phyloP scores from a whole-genome alignment of 768 basidiomycete species.

The Tylopilus vinaceipallidus region DNA sequence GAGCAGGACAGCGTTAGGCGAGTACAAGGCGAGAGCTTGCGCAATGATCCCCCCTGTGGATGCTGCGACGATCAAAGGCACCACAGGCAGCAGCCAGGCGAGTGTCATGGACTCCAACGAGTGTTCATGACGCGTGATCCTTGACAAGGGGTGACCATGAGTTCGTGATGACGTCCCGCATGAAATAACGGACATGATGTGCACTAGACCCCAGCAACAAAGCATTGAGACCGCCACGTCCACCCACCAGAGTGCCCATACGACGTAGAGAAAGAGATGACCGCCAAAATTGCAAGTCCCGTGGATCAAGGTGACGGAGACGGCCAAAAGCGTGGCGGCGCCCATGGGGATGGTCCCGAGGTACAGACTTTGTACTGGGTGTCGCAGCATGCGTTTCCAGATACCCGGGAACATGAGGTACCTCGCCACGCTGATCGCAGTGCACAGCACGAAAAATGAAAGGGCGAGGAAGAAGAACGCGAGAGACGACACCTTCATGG shows the following conservation, averaged over 20 bases:
- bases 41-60: slow-evolving; percentile 65
- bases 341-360: slow-evolving; percentile 57
- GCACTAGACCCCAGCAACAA: slow-evolving; percentile 60
- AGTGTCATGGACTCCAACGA: slow-evolving; percentile 54
- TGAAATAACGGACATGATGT: slow-evolving; percentile 56
- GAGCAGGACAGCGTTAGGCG: slow-evolving; percentile 48
- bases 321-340: slow-evolving; percentile 53
- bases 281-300: slow-evolving; percentile 49
- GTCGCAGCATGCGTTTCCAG: slow-evolving; percentile 44
- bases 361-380: slow-evolving; percentile 52
- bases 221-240: slow-evolving; percentile 53
- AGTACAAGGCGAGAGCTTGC: slow-evolving; percentile 43
- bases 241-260: slow-evolving; percentile 73
- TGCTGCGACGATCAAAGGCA: slow-evolving; percentile 68
- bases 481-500: slow-evolving; percentile 43
- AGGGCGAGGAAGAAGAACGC: slow-evolving; percentile 61
- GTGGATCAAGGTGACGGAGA: slow-evolving; percentile 46
- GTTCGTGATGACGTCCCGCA: slow-evolving; percentile 15
- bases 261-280: slow-evolving; percentile 45
- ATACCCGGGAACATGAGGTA: slow-evolving; percentile 54
- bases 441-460: slow-evolving; percentile 50
- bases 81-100: slow-evolving; percentile 73
- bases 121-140: slow-evolving; percentile 59
- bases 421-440: slow-evolving; percentile 42
- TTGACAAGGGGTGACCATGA: slow-evolving; percentile 32